These are phyloP conservation scores for Guyanaporus albipodus DNA, from an alignment of 768 basidiomycete genomes.

Conservation along the genomic window DNA sequence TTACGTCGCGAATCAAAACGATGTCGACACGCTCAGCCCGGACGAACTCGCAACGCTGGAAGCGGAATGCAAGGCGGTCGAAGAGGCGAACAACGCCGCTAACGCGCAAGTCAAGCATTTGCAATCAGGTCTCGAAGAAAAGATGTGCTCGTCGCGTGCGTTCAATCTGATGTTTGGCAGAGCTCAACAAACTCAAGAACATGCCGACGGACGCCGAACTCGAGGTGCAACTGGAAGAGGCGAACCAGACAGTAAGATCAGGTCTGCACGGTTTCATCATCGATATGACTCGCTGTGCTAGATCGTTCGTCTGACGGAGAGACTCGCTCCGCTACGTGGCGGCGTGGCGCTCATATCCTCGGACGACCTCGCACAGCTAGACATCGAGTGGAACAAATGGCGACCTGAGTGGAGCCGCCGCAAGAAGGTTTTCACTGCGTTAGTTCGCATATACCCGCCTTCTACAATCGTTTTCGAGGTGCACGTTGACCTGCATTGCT, in stretches of 20 bases:
- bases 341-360: constrained; percentile 62
- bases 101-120: constrained; percentile 48
- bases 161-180: constrained; percentile 36
- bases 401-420: constrained; percentile 75
- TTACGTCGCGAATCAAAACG: constrained; percentile 81
- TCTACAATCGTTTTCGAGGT: not conserved
- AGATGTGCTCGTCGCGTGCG: not conserved
- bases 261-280: constrained; percentile 11
- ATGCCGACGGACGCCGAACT: constrained; percentile 72
- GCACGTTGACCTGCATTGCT: not conserved
- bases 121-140: constrained; percentile 25
- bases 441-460: constrained; percentile 14
- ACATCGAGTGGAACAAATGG: constrained; percentile 78
- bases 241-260: constrained; percentile 48
- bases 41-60: constrained; percentile 61
- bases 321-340: constrained; percentile 61
- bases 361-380: constrained; percentile 64
- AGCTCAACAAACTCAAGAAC: constrained; percentile 57
- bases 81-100: constrained; percentile 57
- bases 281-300: constrained; percentile 24
- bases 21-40: constrained; percentile 58
- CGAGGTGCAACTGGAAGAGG: constrained; percentile 45
- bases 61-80: constrained; percentile 49
- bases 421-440: constrained; percentile 59
- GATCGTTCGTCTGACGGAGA: constrained; percentile 46